These are phyloP conservation scores for Ceratocystis lukuohia DNA, from an alignment of 2,329 filamentous ascomycete species.

Conservation along the genomic window DNA sequence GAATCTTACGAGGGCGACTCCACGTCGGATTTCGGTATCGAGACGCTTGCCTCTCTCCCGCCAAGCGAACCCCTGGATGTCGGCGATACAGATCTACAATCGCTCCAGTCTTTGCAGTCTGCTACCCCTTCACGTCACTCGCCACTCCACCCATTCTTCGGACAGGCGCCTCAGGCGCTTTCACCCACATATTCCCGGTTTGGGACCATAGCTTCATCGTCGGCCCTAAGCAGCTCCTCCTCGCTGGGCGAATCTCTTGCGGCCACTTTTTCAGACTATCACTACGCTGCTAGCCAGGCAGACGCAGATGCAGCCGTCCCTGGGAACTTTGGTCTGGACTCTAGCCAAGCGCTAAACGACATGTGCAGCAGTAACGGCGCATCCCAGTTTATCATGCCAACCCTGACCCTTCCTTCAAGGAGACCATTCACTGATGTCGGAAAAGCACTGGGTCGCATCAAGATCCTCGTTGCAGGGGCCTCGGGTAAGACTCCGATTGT, in stretches of 20 bases:
- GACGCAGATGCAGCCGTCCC: slow-evolving; percentile 27
- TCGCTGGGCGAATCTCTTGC: slow-evolving; percentile 40
- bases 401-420: slow-evolving; percentile 76
- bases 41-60: slow-evolving; percentile 9
- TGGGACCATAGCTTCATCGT: slow-evolving; percentile 20
- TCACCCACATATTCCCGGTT: slow-evolving; percentile 25
- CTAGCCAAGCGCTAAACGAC: background rate
- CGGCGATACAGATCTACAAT: slow-evolving; percentile 15
- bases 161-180: background rate
- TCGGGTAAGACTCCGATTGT: slow-evolving; percentile 40
- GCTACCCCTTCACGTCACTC: background rate
- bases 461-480: slow-evolving; percentile 73
- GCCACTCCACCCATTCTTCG: background rate
- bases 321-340: background rate
- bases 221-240: slow-evolving; percentile 33
- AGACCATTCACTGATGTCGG: slow-evolving; percentile 82
- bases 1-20: background rate
- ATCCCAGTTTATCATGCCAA: slow-evolving; percentile 91
- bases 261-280: slow-evolving; percentile 34
- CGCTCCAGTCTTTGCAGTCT: slow-evolving; percentile 17
- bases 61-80: slow-evolving; percentile 7
- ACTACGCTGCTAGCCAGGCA: slow-evolving; percentile 9
- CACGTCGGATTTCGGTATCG: slow-evolving; percentile 10
- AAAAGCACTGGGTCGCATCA: slow-evolving; percentile 70
- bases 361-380: background rate